Evolutionary conservation across 768 basidiomycete genomes (phyloP).

Genomic region (Mycena metata): DNA sequence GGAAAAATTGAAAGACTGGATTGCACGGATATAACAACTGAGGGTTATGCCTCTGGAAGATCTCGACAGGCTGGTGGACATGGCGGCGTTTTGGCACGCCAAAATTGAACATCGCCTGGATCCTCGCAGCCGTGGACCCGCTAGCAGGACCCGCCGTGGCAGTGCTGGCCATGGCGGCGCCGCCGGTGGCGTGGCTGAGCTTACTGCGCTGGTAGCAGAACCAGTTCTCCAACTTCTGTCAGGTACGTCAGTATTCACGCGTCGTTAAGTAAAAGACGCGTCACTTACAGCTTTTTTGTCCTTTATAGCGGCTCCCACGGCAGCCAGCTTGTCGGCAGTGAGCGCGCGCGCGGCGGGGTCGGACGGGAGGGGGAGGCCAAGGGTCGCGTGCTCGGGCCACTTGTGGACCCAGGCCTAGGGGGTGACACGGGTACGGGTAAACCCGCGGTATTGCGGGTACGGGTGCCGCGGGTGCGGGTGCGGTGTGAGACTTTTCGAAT

Average conservation of each 20-base stretch:
- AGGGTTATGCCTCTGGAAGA: too few species aligned
- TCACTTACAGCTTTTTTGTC: not conserved
- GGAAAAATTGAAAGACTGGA: too few species aligned
- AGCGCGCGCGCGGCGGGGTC: not conserved
- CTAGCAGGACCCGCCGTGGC: too few species aligned
- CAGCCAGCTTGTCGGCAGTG: not conserved
- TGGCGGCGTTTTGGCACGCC: not conserved
- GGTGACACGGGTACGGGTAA: too few species aligned
- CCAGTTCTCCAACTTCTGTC: constrained; percentile 10
- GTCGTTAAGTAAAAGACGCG: not conserved
- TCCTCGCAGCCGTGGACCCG: too few species aligned
- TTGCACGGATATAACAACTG: too few species aligned
- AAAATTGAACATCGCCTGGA: not conserved
- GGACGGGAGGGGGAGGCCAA: not conserved
- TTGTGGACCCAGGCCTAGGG: not conserved
- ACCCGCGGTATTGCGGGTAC: too few species aligned
- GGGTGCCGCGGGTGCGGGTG: too few species aligned
- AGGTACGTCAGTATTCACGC: too few species aligned
- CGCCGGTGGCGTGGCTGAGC: not conserved
- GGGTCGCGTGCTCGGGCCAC: not conserved
- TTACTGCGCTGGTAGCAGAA: constrained; percentile 1
- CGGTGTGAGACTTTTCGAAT: too few species aligned
- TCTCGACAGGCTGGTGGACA: too few species aligned
- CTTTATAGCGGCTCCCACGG: not conserved
- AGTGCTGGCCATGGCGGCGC: not conserved